Evolutionary conservation across 1,139 yeast species (phyloP), one percentile per base, ranked within the genome.

Genomic region (Pneumocystis oryctolagi): DNA sequence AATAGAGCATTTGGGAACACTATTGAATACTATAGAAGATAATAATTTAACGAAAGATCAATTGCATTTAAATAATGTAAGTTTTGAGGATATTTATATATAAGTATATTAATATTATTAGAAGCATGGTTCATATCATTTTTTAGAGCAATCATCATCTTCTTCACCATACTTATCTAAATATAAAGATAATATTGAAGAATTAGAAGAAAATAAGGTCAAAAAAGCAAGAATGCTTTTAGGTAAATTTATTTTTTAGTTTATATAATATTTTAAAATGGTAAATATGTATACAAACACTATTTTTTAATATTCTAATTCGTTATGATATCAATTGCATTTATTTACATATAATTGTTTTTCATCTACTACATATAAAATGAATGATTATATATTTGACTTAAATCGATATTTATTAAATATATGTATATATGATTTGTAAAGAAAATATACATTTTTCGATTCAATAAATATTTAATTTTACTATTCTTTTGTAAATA

Each of bases 141-240:
- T 62, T 8, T 58, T 60, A 20, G 64, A 62, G 14, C 61, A 62
- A 31, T 64, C 65, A 40, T 40, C 62, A n/a, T 62, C 47, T 55
- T 62, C 58, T 28, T 30, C 63, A 28, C 30, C 65, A 20, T 63
- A 63, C 25, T 55, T 62, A 14, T 61, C 64, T 12, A 59, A 62
- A 32, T 62, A 60, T 30, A 39, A 59, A 25, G 62, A 61, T 25
- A 62, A 64, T 5, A 53, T 57, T 25, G 65, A 63, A 28, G 65
- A 63, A 20, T 62, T 58, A 55, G 64, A 64, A 32, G 65, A 63
- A 42, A 37, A 59, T 14, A 62, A 58, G 16, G 32, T 62, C 31
- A 63, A 62, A 55, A 62, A 62, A 60, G 61, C 65, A 30, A 40
- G 61, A 9, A 62, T 63, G 65, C 64, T 63, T 32, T 59, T 63